Evolutionary conservation across 2,329 filamentous ascomycete species (phyloP), one percentile per base, ranked within the genome.

Genomic region (Penicillium sp.): DNA sequence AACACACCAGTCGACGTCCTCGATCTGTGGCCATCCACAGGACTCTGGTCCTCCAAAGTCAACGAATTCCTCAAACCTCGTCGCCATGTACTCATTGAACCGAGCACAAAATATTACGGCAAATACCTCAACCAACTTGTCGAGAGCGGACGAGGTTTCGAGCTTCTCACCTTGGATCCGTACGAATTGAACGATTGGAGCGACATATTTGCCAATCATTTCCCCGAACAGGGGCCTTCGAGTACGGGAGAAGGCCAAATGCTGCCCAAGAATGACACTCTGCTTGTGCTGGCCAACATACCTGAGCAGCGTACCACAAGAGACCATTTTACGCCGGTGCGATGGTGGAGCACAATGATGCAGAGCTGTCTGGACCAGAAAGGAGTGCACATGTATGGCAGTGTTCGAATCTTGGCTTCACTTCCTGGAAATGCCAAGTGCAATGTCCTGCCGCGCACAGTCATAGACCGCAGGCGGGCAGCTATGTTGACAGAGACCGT

Each of bases 1-100:
- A 85, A 93, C 67, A 74, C 77, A 43, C 88, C 88, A 46, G 90
- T 91, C 70, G 90, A 95, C 61, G 79, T 97, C 39, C 75, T 98
- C 60, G 92, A 97, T 65, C 75, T 95, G 48, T 89, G 91, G 66
- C 92, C 92, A 0, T 90, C 90, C 12, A 74, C 74, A 1, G 89
- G 90, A 7, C 46, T 95, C 2, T 93, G 87, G 82, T 95, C 91
- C 29, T 75, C 76, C 25, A 88, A 86, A 61, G 75, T 97, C 0
- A 83, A 95, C 65, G 77, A 88, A 0, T 73, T 80, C 40, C 75
- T 98, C 6, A 73, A 89, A 61, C 92, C 92, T 4, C 83, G 89
- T 49, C 84, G 81, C 4, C 93, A 98, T 72, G 73, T 96, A 39
- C 76, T 98, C 37, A 78, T 96, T 69, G 91, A 97, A 63, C 83